These are phyloP conservation scores for Coniferiporia weirii DNA, from an alignment of 1,284 basidiomycete genomes.

Conservation along the genomic window DNA sequence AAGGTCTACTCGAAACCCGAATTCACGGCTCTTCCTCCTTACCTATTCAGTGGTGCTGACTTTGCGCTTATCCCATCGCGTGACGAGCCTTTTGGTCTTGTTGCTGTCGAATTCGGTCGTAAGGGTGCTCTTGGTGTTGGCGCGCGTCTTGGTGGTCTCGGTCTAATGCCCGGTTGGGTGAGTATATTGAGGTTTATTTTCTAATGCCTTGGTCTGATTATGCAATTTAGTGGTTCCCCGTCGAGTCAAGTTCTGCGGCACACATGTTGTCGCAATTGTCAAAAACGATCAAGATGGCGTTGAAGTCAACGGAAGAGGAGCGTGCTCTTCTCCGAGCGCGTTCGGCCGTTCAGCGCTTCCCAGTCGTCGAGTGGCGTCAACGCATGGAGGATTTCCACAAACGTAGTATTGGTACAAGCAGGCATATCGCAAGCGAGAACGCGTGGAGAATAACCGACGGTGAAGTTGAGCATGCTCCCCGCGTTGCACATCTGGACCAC, in stretches of 20 bases:
- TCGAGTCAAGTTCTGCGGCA: constrained; percentile 83
- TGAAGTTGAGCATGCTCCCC: constrained; percentile 42
- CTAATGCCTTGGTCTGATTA: neutral
- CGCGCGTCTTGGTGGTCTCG: constrained; percentile 86
- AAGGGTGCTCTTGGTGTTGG: constrained; percentile 94
- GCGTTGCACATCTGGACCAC: constrained; percentile 36
- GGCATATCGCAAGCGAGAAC: constrained; percentile 59
- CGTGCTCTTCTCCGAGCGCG: constrained; percentile 87
- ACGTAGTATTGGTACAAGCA: constrained; percentile 72
- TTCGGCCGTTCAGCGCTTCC: constrained; percentile 91
- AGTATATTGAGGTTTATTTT: constrained; percentile 29
- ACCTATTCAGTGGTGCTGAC: constrained; percentile 89
- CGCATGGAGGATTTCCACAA: constrained; percentile 91
- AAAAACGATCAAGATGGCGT: constrained; percentile 89
- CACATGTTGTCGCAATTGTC: constrained; percentile 94
- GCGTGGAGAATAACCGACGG: constrained; percentile 78
- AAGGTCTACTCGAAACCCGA: constrained; percentile 91
- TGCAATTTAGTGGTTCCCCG: constrained; percentile 79
- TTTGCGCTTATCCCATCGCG: constrained; percentile 92
- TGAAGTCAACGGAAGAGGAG: constrained; percentile 86
- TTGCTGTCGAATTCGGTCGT: constrained; percentile 91
- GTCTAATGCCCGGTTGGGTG: constrained; percentile 96
- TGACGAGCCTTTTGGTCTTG: constrained; percentile 92
- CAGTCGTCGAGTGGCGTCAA: constrained; percentile 94
- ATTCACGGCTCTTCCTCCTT: constrained; percentile 90